A percentile compares a stretch with the other conserved stretches of the same genome.
Evolutionary conservation across 352 stramenopile species (phyloP).

Genomic region (Globisporangium parvum): DNA sequence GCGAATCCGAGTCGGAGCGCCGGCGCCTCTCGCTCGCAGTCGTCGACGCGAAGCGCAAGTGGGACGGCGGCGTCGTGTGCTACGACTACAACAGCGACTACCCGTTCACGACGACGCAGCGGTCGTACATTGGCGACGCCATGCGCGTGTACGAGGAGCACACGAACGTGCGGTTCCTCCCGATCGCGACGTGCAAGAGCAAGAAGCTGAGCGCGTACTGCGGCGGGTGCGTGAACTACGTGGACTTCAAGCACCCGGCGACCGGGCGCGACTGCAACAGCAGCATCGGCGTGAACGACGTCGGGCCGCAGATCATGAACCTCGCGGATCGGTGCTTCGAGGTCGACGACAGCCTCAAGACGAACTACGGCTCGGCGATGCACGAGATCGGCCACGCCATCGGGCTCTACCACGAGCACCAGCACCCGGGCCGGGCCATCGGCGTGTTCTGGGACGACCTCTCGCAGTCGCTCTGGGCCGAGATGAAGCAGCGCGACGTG

Average conservation of each 20-base stretch:
- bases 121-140: slow-evolving; percentile 51
- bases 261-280: slow-evolving; percentile 73
- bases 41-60: slow-evolving; percentile 53
- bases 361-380: slow-evolving; percentile 69
- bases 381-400: slow-evolving; percentile 78
- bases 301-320: slow-evolving; percentile 63
- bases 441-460: slow-evolving; percentile 74
- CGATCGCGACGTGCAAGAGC: slow-evolving; percentile 35
- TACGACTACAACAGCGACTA: slow-evolving; percentile 64
- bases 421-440: slow-evolving; percentile 62
- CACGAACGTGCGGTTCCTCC: slow-evolving; percentile 75
- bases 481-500: slow-evolving; percentile 63
- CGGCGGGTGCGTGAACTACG: slow-evolving; percentile 57
- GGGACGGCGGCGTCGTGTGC: slow-evolving; percentile 65
- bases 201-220: slow-evolving; percentile 47
- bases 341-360: slow-evolving; percentile 65
- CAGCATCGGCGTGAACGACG: slow-evolving; percentile 64
- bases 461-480: slow-evolving; percentile 61
- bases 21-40: slow-evolving; percentile 61
- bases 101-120: slow-evolving; percentile 51
- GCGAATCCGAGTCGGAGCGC: slow-evolving; percentile 19
- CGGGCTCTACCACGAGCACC: slow-evolving; percentile 79
- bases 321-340: slow-evolving; percentile 73
- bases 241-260: slow-evolving; percentile 72
- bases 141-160: slow-evolving; percentile 59